Percentiles rank a stretch among this genome's conserved stretches.
Conservation (phyloP, 257 asterid species). For the Jacaranda copaia region DNA sequence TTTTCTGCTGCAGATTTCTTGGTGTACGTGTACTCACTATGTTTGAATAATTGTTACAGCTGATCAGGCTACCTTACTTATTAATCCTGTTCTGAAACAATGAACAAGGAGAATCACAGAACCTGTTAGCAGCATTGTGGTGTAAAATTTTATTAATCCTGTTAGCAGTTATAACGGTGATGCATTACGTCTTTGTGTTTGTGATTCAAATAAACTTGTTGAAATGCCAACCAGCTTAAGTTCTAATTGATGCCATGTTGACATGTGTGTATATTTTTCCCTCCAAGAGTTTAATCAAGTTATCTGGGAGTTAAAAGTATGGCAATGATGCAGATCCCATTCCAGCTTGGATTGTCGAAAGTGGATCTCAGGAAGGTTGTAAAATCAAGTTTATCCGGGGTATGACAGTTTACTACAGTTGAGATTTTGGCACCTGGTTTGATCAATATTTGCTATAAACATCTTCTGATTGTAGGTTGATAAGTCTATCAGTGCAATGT, state of each 20-base stretch:
- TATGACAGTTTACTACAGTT: slow-evolving; percentile 43
- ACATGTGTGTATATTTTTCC: background rate
- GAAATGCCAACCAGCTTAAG: background rate
- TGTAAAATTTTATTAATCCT: background rate
- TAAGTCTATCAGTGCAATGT: slow-evolving; percentile 81
- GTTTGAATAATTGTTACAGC: background rate
- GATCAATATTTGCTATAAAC: slow-evolving; percentile 26
- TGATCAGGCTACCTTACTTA: background rate
- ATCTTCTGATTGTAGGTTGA: slow-evolving; percentile 67
- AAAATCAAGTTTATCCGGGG: slow-evolving; percentile 91
- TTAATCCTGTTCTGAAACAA: slow-evolving; percentile 2
- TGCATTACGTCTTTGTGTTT: background rate
- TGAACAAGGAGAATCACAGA: background rate
- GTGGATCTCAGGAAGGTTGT: slow-evolving; percentile 88
- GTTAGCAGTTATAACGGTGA: no score
- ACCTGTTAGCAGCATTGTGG: background rate
- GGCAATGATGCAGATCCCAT: slow-evolving; percentile 73
- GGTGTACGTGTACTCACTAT: background rate
- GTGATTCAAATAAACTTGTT: background rate
- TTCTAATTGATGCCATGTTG: background rate
- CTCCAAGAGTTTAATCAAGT: slow-evolving; percentile 13
- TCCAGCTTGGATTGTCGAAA: slow-evolving; percentile 89
- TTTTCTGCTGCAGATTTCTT: background rate
- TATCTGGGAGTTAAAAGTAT: slow-evolving; percentile 21
- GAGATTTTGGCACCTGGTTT: slow-evolving; percentile 25